Percentiles rank a stretch among this genome's conserved stretches.
These are phyloP conservation scores for Peronospora destructor DNA, from an alignment of 352 stramenopile species.

Conservation along the genomic window DNA sequence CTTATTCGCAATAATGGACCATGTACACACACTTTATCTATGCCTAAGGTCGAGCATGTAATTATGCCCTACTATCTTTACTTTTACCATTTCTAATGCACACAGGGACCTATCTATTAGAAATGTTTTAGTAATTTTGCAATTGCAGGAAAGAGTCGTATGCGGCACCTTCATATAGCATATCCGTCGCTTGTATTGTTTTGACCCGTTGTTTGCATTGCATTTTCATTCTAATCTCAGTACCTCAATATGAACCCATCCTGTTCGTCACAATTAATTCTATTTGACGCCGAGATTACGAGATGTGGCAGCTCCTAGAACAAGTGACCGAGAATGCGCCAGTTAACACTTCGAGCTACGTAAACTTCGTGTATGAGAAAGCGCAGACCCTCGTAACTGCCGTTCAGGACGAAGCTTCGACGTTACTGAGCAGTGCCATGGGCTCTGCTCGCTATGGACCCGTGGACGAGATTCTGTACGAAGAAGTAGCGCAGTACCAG, in stretches of 20 bases:
- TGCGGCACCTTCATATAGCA: too few species aligned
- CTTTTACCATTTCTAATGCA: too few species aligned
- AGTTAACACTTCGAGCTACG: slow-evolving; percentile 63
- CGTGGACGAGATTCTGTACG: slow-evolving; percentile 80
- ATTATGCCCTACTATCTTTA: too few species aligned
- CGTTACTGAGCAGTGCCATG: slow-evolving; percentile 56
- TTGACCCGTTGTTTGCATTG: too few species aligned
- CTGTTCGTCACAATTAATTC: neutral
- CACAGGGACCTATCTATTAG: too few species aligned
- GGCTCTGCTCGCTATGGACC: slow-evolving; percentile 46
- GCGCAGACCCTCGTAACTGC: slow-evolving; percentile 61
- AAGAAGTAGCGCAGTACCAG: slow-evolving; percentile 69
- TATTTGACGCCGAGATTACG: neutral
- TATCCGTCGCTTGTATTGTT: too few species aligned
- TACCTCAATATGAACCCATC: neutral
- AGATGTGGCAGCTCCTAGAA: slow-evolving; percentile 76
- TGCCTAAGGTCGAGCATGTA: too few species aligned
- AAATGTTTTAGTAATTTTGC: too few species aligned
- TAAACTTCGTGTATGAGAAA: slow-evolving; percentile 65
- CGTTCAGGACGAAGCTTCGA: slow-evolving; percentile 69
- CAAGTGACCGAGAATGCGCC: slow-evolving; percentile 66
- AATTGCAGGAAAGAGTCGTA: too few species aligned
- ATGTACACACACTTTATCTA: too few species aligned
- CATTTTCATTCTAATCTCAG: neutral
- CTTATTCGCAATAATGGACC: too few species aligned